phyloP scores from a whole-genome alignment of 148 eudicot genomes.

The Persicaria tinctoria region DNA sequence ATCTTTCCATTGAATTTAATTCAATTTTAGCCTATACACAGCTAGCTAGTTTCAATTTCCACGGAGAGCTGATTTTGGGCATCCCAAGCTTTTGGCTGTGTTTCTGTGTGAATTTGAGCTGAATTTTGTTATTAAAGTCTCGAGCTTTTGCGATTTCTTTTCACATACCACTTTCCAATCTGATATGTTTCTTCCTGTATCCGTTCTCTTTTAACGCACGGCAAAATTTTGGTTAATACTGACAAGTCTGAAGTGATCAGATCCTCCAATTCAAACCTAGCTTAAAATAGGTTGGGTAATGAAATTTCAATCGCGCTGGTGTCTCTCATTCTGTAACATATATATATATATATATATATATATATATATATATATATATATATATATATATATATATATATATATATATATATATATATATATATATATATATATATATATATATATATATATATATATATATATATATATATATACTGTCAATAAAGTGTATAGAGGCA shows the following conservation, averaged over 20 bases:
- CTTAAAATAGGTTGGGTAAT: not conserved
- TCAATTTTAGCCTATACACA: not conserved
- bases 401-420: no score
- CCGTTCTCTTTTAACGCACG: no score
- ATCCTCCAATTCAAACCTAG: not conserved
- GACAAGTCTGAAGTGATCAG: not conserved
- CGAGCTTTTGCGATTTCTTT: not conserved
- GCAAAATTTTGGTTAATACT: not conserved
- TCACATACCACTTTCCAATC: no score
- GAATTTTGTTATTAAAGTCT: not conserved
- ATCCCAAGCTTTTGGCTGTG: not conserved
- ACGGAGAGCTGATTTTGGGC: not conserved
- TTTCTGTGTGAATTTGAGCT: not conserved
- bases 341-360: no score
- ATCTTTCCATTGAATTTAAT: no score
- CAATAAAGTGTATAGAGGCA: no score
- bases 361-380: no score
- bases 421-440: no score
- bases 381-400: no score
- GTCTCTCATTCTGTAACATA: not conserved
- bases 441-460: no score
- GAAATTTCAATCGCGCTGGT: not conserved
- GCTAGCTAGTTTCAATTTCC: not conserved
- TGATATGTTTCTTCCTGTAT: no score
- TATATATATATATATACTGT: no score